phyloP scores from a whole-genome alignment of 2,329 filamentous ascomycete species.

The Colletotrichum chlorophyti region DNA sequence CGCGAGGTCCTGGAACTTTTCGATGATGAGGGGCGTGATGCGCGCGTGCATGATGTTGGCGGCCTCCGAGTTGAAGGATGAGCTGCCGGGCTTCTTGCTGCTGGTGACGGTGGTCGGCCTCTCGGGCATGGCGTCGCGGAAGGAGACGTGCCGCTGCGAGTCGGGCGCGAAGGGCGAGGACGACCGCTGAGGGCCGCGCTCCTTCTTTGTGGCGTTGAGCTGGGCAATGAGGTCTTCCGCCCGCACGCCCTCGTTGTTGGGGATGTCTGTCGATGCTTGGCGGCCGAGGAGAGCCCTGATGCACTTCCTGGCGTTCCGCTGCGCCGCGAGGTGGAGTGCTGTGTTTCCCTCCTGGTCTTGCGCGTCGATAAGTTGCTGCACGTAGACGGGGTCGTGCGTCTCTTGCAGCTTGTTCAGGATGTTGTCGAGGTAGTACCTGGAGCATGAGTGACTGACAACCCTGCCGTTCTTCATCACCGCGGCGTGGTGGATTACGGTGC shows the following conservation, averaged over 20 bases:
- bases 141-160: slow-evolving; percentile 61
- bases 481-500: slow-evolving; percentile 93
- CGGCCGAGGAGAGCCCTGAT: slow-evolving; percentile 80
- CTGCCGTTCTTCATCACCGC: slow-evolving; percentile 86
- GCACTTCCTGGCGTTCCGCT: slow-evolving; percentile 87
- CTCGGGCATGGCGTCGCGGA: slow-evolving; percentile 57
- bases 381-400: slow-evolving; percentile 74
- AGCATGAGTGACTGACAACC: slow-evolving; percentile 82
- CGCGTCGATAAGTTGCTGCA: slow-evolving; percentile 80
- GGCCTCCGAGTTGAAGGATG: slow-evolving; percentile 65
- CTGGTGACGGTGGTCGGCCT: slow-evolving; percentile 36
- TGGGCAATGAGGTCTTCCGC: slow-evolving; percentile 85
- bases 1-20: slow-evolving; percentile 76
- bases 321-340: slow-evolving; percentile 76
- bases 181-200: slow-evolving; percentile 73
- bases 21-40: slow-evolving; percentile 72
- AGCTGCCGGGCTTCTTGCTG: slow-evolving; percentile 45
- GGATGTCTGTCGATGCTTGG: slow-evolving; percentile 82
- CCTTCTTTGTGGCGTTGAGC: slow-evolving; percentile 72
- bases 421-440: slow-evolving; percentile 91
- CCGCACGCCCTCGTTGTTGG: slow-evolving; percentile 81
- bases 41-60: slow-evolving; percentile 74
- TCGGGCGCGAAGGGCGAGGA: slow-evolving; percentile 75
- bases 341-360: slow-evolving; percentile 91
- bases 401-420: slow-evolving; percentile 88